Evolutionary conservation across 2,329 filamentous ascomycete genomes (phyloP), one percentile per base, ranked within the genome.

Genomic region (Pseudogymnoascus sp.): DNA sequence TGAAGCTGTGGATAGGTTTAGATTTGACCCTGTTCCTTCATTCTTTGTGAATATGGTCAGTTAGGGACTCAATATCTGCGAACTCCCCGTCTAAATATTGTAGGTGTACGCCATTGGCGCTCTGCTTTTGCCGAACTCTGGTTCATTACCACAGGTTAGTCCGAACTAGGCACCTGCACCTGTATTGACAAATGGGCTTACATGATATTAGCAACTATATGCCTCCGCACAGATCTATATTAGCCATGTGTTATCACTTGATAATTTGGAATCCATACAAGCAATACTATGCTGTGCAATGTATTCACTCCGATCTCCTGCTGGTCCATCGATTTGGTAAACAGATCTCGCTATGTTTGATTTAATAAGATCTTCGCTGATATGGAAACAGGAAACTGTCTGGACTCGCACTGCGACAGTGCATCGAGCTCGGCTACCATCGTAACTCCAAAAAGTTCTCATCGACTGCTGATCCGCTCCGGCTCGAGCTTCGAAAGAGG

Each of bases 341-440:
- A 42, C 40, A 44, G n/a, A 15, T 60, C 35, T 63, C 17, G 71
- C 74, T 47, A 74, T 67, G 44, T 62, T 75, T 0, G 69, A 74
- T 63, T 70, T 73, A 0, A 74, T 76, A 57, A 73, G 67, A 36
- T 65, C 26, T 50, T n/a, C 17, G 13, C 42, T 38, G 36, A 31
- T 19, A 10, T 23, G 31, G 36, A 62, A 33, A 28, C 1, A 70
- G 70, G 73, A 75, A 73, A 63, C 64, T 75, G 8, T 74, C 72
- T 11, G 74, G 73, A 3, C 68, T 74, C 68, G 72, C 72, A n/a
- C 68, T 75, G 7, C 69, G 74, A 2, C 72, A 74, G 44, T 74
- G 72, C 50, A 68, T 74, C n/a, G 72, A 74, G 61, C 71, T 75
- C 28, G 74, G 72, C n/a, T 75, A 74, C 60, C 73, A 75, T 63